These are phyloP conservation scores for Clarkia xantiana DNA, from an alignment of 345 rosid genomes.

Conservation along the genomic window DNA sequence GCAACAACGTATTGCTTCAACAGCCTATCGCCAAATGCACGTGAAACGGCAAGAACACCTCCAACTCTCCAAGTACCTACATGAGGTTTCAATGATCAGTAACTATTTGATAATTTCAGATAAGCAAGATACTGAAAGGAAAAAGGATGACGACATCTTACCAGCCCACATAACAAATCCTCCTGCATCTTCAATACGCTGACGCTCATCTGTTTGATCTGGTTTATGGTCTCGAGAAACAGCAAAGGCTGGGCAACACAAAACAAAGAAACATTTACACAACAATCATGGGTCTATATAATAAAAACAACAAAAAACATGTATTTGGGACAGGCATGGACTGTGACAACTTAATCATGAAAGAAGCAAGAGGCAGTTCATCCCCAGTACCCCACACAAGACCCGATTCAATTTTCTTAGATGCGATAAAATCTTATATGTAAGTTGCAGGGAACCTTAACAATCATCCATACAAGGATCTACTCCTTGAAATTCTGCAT, in stretches of 20 bases:
- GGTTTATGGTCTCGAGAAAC: slow-evolving; percentile 99
- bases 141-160: slow-evolving; percentile 8
- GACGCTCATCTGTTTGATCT: slow-evolving; percentile 95
- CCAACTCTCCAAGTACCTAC: slow-evolving; percentile 99
- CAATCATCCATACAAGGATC: too few species aligned
- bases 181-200: slow-evolving; percentile 95
- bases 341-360: too few species aligned
- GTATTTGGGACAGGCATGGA: too few species aligned
- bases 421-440: too few species aligned
- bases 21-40: slow-evolving; percentile 96
- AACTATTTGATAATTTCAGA: slow-evolving; percentile 1
- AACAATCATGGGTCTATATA: too few species aligned
- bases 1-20: slow-evolving; percentile 99
- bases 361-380: too few species aligned
- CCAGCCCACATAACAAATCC: slow-evolving; percentile 99
- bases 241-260: slow-evolving; percentile 57
- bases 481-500: too few species aligned
- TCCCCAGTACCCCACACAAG: too few species aligned
- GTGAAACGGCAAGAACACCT: slow-evolving; percentile 99
- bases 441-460: too few species aligned
- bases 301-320: too few species aligned
- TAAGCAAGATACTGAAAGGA: not conserved
- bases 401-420: too few species aligned
- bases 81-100: slow-evolving; percentile 5
- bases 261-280: not conserved